Evolutionary conservation across 129 eudicot genomes (phyloP).

Genomic region (Pseudognaphalium luteoalbum): DNA sequence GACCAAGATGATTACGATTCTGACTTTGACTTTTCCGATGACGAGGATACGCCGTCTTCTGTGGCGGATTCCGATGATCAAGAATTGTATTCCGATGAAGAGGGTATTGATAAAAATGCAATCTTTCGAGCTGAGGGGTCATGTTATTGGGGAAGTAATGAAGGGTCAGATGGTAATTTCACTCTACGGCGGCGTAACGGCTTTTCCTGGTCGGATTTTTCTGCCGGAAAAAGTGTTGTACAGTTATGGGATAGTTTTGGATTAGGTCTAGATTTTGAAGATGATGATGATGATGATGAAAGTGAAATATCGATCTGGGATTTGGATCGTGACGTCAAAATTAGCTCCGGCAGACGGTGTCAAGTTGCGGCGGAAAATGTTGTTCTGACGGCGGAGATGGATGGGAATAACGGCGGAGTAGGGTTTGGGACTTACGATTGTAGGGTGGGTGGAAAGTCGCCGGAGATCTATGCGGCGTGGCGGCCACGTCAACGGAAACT

Average conservation of each 20-base stretch:
- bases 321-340: constrained; percentile 34
- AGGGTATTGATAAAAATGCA: constrained; percentile 20
- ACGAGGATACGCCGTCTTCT: constrained; percentile 51
- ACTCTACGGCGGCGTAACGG: constrained; percentile 47
- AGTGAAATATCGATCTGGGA: constrained; percentile 52
- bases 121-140: constrained; percentile 53
- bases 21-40: constrained; percentile 54
- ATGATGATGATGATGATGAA: constrained; percentile 32
- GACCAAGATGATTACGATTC: constrained; percentile 36
- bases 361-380: constrained; percentile 35
- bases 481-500: constrained; percentile 33
- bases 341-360: constrained; percentile 27
- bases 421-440: constrained; percentile 52
- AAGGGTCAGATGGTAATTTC: constrained; percentile 35
- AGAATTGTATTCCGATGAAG: constrained; percentile 34
- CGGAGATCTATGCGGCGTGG: constrained; percentile 69
- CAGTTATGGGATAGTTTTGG: constrained; percentile 89
- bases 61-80: constrained; percentile 53
- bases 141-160: constrained; percentile 9
- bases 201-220: constrained; percentile 66
- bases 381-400: constrained; percentile 43
- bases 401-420: constrained; percentile 26
- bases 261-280: constrained; percentile 62
- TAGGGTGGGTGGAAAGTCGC: constrained; percentile 36
- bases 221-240: constrained; percentile 71